Conservation (phyloP, 2,329 filamentous ascomycete genomes). For the Diplodia seriata region DNA sequence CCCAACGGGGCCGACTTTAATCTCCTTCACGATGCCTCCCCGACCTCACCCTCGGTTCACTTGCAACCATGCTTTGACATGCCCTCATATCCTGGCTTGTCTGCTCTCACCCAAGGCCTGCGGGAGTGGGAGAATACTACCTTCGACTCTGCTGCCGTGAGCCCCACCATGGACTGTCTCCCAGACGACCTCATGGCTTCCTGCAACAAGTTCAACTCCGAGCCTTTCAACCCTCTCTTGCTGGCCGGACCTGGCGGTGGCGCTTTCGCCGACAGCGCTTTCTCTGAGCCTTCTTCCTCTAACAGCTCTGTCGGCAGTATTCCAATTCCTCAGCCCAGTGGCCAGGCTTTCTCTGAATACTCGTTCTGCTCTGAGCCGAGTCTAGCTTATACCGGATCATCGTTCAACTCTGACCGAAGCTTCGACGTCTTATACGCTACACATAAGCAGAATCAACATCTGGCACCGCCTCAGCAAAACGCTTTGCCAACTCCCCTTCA, state of each 20-base stretch:
- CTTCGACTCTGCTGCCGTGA: background rate
- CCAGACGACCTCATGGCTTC: constrained; percentile 7
- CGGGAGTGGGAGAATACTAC: constrained; percentile 4
- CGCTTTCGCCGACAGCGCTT: background rate
- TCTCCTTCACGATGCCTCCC: constrained; percentile 19
- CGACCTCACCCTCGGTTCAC: constrained; percentile 16
- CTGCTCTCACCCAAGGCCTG: constrained; percentile 18
- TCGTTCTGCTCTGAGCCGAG: constrained; percentile 27
- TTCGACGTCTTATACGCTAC: constrained; percentile 12
- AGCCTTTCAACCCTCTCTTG: constrained; percentile 22
- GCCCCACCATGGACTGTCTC: constrained; percentile 6
- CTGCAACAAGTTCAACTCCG: constrained; percentile 13
- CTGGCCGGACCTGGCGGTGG: background rate
- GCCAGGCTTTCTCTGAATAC: constrained; percentile 15
- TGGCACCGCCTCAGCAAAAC: background rate
- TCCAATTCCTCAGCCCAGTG: constrained; percentile 23
- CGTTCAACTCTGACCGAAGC: constrained; percentile 17
- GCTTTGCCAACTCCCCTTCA: background rate
- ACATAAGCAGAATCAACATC: constrained; percentile 9
- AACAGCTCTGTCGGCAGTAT: constrained; percentile 24
- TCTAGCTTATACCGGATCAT: constrained; percentile 29
- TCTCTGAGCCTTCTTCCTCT: constrained; percentile 3
- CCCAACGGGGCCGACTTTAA: constrained; percentile 4
- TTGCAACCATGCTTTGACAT: background rate
- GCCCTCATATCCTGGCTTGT: background rate